phyloP scores from a whole-genome alignment of 139 green algal species.

The Picochlorum sp. region DNA sequence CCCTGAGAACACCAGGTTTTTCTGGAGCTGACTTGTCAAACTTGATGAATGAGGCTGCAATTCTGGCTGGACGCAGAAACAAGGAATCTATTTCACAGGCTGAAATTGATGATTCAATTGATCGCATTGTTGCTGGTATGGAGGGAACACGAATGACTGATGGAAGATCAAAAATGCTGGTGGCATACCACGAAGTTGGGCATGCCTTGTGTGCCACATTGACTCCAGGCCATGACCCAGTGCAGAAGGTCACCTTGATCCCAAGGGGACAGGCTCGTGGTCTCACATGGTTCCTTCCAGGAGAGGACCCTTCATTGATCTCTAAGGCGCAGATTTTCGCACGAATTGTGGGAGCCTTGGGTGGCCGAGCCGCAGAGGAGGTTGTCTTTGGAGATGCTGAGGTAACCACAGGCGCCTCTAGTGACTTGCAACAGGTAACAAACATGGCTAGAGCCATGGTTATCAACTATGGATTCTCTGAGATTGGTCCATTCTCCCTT shows the following conservation, averaged over 20 bases:
- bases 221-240: constrained; percentile 89
- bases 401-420: constrained; percentile 83
- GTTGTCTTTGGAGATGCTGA: constrained; percentile 93
- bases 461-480: constrained; percentile 96
- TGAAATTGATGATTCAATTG: constrained; percentile 96
- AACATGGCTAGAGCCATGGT: constrained; percentile 93
- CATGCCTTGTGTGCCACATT: constrained; percentile 96
- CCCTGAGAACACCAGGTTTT: constrained; percentile 78
- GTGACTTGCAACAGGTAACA: constrained; percentile 75
- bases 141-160: constrained; percentile 97
- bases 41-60: constrained; percentile 98
- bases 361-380: constrained; percentile 94
- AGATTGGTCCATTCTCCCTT: constrained; percentile 93
- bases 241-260: constrained; percentile 99
- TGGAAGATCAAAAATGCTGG: constrained; percentile 93
- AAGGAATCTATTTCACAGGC: constrained; percentile 61
- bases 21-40: constrained; percentile 94
- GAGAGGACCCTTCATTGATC: constrained; percentile 94
- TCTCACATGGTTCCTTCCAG: constrained; percentile 96
- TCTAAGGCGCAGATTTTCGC: constrained; percentile 95
- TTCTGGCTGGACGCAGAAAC: constrained; percentile 83
- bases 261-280: constrained; percentile 91
- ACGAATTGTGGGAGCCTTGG: constrained; percentile 90
- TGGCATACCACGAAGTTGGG: constrained; percentile 96
- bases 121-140: constrained; percentile 95